Evolutionary conservation across 2,329 filamentous ascomycete genomes (phyloP), one percentile per base, ranked within the genome.

Genomic region (Exophiala alcalophila): DNA sequence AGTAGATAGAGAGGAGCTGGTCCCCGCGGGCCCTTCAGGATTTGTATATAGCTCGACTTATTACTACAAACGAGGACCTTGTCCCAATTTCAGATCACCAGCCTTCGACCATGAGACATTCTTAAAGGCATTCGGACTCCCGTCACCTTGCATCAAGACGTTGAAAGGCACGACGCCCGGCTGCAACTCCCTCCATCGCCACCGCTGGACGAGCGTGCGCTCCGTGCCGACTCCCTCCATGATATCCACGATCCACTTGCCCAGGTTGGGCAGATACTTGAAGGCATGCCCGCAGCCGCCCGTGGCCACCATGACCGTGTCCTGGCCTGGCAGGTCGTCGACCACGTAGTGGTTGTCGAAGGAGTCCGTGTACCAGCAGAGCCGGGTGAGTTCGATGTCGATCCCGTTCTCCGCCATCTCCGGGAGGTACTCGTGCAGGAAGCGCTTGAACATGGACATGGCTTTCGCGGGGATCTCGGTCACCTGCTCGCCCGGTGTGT

Each of bases 261-360:
- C 77, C 50, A 82, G 68, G 3, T 75, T 72, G 0, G 78, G 78
- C 39, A 80, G 56, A 45, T 78, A 81, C 54, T 81, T 82, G 59
- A 80, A 82, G 0, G 67, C 79, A 58, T 82, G 79, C 0, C 80
- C 79, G 23, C 71, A 74, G 0, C 80, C 80, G 0, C 77, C 79
- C 0, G 78, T 81, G 2, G 77, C 77, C 0, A 82, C 68, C 55
- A 80, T 76, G 1, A 83, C 55, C 0, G 72, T 70, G 15, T 61
- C 56, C 50, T 70, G 73, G 8, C 55, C 61, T 0, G 75, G 74
- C 36, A 78, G 71, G 40, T 69, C 68, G 25, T 70, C 66, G 37
- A 81, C 68, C 3, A 80, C 61, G 53, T 75, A 79, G 38, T 78
- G 70, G 19, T 76, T 76, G 8, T 69, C 65, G 1, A 70, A 70